Evolutionary conservation across 345 rosid genomes (phyloP).

Genomic region (Hypericum androsaemum): DNA sequence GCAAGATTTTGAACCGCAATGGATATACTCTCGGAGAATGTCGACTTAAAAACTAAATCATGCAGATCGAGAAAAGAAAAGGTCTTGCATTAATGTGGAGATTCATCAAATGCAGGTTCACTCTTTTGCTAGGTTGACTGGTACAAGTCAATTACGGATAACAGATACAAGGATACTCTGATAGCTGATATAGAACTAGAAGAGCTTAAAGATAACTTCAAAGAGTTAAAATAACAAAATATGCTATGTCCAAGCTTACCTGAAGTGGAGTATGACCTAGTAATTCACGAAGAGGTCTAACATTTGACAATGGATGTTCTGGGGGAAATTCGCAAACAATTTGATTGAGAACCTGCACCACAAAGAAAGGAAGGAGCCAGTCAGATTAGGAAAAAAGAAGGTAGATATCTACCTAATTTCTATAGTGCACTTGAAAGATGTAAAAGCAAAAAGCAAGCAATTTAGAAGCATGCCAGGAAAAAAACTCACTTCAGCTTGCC

Average conservation of each 20-base stretch:
- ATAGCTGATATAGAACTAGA: no score
- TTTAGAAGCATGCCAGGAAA: not conserved
- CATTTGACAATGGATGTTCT: conserved; percentile 77
- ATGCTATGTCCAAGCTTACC: conserved; percentile 23
- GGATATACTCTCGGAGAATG: no score
- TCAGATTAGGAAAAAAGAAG: not conserved
- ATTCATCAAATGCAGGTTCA: no score
- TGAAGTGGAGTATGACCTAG: conserved; percentile 96
- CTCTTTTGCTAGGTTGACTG: no score
- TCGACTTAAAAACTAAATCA: no score
- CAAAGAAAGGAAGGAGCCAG: conserved; percentile 5
- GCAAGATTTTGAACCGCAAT: no score
- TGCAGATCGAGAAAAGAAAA: no score
- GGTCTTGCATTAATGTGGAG: no score
- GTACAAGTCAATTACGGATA: no score
- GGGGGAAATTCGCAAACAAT: conserved; percentile 96
- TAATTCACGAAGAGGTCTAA: conserved; percentile 81
- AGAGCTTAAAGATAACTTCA: no score
- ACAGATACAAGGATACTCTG: no score
- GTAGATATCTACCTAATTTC: not conserved
- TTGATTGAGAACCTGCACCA: conserved; percentile 77
- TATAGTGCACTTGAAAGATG: not conserved
- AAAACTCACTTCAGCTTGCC: conserved; percentile 82
- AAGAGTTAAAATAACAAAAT: no score
- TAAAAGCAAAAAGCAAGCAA: not conserved